Evolutionary conservation across 768 basidiomycete species (phyloP).

Genomic region (Lactarius trivialis): DNA sequence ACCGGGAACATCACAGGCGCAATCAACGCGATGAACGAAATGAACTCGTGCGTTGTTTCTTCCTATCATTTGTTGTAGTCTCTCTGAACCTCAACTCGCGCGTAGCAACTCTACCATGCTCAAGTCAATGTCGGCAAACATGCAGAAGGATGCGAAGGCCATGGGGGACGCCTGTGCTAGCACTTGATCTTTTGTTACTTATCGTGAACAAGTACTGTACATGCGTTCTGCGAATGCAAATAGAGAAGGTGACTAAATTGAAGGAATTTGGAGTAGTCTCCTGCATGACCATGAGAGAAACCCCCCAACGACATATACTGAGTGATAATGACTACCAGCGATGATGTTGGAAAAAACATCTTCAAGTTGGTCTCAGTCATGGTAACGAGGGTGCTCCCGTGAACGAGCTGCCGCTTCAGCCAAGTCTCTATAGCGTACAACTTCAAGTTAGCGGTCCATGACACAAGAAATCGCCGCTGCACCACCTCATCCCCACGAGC

Average conservation of each 20-base stretch:
- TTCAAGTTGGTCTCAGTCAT: neutral
- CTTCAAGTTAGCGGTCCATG: neutral
- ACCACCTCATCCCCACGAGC: too few relatives aligned
- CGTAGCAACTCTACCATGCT: neutral
- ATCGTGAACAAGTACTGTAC: neutral
- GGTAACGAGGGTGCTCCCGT: neutral
- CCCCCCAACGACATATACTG: neutral
- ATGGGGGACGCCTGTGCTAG: neutral
- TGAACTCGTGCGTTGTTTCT: neutral
- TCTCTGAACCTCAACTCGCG: neutral
- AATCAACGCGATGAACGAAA: neutral
- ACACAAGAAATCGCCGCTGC: neutral
- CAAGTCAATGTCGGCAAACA: neutral
- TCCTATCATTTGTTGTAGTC: neutral
- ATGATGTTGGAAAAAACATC: too few relatives aligned
- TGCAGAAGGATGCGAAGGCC: neutral
- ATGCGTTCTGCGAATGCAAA: conserved; percentile 3
- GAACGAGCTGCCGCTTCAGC: neutral
- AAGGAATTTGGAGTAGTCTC: neutral
- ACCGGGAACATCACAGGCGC: conserved; percentile 4
- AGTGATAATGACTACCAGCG: too few relatives aligned
- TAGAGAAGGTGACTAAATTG: neutral
- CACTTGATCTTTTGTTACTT: conserved; percentile 1
- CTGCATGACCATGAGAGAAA: neutral
- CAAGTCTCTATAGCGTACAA: neutral